Conservation (phyloP, 495 filamentous ascomycete genomes). For the Lentithecium fluviatile region DNA sequence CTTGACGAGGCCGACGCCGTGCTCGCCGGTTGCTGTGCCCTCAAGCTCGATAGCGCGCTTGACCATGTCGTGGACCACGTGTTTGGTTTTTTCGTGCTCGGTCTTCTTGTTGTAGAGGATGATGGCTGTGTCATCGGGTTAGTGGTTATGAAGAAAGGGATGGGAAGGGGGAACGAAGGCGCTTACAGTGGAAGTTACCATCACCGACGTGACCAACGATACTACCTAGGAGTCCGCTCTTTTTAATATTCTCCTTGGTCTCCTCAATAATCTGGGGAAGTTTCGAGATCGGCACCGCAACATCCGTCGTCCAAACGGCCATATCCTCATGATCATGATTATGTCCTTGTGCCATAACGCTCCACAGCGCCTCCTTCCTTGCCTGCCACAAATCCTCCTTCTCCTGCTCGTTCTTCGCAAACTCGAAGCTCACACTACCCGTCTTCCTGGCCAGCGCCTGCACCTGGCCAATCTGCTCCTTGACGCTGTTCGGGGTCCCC, state of each 20-base stretch:
- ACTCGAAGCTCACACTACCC: constrained; percentile 71
- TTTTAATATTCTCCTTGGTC: constrained; percentile 69
- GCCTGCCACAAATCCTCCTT: constrained; percentile 81
- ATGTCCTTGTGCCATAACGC: constrained; percentile 61
- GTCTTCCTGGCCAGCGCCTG: constrained; percentile 61
- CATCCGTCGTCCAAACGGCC: constrained; percentile 80
- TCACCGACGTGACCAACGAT: constrained; percentile 85
- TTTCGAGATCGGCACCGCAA: constrained; percentile 73
- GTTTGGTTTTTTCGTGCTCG: constrained; percentile 63
- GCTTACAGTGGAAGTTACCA: constrained; percentile 75
- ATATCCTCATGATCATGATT: constrained; percentile 52
- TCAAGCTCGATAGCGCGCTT: constrained; percentile 80
- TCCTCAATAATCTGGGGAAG: constrained; percentile 74
- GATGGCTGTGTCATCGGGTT: constrained; percentile 52
- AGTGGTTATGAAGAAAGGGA: not conserved
- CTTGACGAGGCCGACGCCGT: constrained; percentile 79
- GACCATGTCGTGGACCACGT: constrained; percentile 78
- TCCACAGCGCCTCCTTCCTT: constrained; percentile 84
- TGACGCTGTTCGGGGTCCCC: constrained; percentile 70
- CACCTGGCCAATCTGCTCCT: constrained; percentile 78
- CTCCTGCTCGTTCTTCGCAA: constrained; percentile 68
- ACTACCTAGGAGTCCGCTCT: constrained; percentile 63
- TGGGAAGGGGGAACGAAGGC: not conserved
- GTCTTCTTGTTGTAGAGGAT: constrained; percentile 64
- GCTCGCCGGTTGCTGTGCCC: constrained; percentile 80